These are phyloP conservation scores for Diutina neorugosa DNA, from an alignment of 1,139 yeast species.

Conservation along the genomic window DNA sequence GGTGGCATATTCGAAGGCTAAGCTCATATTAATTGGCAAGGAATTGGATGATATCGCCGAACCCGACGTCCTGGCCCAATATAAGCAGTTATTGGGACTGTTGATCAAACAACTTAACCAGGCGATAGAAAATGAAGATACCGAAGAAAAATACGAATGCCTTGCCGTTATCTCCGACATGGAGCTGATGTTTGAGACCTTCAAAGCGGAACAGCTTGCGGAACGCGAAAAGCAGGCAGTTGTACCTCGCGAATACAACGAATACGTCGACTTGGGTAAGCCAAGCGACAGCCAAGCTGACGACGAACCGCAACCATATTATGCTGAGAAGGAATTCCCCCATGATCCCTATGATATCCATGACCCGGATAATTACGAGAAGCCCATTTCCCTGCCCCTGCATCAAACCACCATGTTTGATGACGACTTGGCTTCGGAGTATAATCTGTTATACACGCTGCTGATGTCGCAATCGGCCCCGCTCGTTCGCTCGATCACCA, in stretches of 20 bases:
- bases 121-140: constrained; percentile 37
- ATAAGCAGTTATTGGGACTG: constrained; percentile 39
- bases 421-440: neutral
- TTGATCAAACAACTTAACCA: constrained; percentile 38
- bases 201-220: constrained; percentile 11
- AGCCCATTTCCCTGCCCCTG: neutral
- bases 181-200: constrained; percentile 49
- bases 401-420: constrained; percentile 3
- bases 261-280: neutral
- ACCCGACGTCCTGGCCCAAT: constrained; percentile 29
- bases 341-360: constrained; percentile 5
- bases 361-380: constrained; percentile 12
- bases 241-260: neutral
- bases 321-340: neutral
- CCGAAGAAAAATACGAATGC: constrained; percentile 42
- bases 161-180: constrained; percentile 48
- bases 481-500: constrained; percentile 31
- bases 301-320: neutral
- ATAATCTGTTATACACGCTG: constrained; percentile 10
- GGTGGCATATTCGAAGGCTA: constrained; percentile 44
- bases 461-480: constrained; percentile 20
- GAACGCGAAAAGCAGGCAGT: neutral
- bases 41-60: constrained; percentile 34
- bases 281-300: neutral
- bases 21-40: constrained; percentile 40